phyloP scores from a whole-genome alignment of 352 stramenopile species.

The Phytophthora hybrid region DNA sequence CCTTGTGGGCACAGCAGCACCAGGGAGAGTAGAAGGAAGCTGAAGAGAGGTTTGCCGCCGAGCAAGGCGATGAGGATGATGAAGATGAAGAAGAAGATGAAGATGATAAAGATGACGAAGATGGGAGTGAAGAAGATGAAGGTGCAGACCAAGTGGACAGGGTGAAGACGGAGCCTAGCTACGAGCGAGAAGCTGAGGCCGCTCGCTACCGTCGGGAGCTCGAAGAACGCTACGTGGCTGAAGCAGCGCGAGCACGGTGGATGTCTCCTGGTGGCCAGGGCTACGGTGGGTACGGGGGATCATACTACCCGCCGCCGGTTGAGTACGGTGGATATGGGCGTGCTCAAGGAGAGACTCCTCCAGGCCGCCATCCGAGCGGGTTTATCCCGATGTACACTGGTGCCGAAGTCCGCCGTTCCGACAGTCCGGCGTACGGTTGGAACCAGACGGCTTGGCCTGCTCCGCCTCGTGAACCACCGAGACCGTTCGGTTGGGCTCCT shows the following conservation, averaged over 20 bases:
- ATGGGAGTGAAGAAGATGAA: neutral
- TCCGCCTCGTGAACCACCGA: neutral
- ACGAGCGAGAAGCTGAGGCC: neutral
- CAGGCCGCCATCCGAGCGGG: neutral
- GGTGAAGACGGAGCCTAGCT: neutral
- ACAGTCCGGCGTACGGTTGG: neutral
- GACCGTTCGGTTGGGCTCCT: neutral
- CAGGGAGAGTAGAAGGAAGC: neutral
- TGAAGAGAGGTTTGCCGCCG: neutral
- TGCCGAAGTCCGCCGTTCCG: neutral
- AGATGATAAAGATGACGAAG: too few relatives aligned
- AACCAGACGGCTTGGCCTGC: neutral
- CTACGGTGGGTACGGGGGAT: neutral
- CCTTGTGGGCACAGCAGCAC: too few relatives aligned
- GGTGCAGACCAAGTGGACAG: neutral
- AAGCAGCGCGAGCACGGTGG: neutral
- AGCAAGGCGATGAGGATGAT: neutral
- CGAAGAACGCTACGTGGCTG: neutral
- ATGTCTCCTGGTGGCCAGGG: neutral
- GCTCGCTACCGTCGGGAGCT: neutral
- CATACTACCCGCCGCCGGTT: neutral
- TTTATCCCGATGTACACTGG: neutral
- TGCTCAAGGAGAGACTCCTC: neutral
- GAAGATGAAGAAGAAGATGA: too few relatives aligned
- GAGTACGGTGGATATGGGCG: neutral